phyloP scores from a whole-genome alignment of 148 eudicot species.

The Fagopyrum homotropicum region DNA sequence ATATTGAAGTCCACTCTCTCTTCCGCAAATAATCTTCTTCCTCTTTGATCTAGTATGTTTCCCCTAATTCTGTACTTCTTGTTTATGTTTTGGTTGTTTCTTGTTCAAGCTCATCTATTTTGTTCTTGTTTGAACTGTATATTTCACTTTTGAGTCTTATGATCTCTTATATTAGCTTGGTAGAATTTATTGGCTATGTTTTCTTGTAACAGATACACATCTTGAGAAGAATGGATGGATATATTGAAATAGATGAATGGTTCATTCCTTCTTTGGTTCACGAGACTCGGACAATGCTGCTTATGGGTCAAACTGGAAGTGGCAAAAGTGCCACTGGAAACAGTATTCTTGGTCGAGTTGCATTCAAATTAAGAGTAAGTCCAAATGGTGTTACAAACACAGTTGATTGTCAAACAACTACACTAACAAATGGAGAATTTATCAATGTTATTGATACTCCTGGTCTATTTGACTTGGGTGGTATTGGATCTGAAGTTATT shows the following conservation, averaged over 20 bases:
- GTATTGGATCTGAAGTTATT: slow-evolving; percentile 39
- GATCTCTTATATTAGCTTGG: neutral
- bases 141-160: too few species aligned
- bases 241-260: slow-evolving; percentile 43
- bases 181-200: neutral
- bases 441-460: slow-evolving; percentile 82
- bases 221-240: slow-evolving; percentile 53
- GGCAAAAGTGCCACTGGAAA: slow-evolving; percentile 90
- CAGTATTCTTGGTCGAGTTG: slow-evolving; percentile 51
- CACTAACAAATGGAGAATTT: slow-evolving; percentile 47
- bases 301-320: slow-evolving; percentile 73
- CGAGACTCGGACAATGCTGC: slow-evolving; percentile 46
- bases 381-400: slow-evolving; percentile 62
- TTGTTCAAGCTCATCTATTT: too few species aligned
- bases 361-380: slow-evolving; percentile 48
- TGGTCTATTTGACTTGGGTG: slow-evolving; percentile 21
- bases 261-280: slow-evolving; percentile 38
- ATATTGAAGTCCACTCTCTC: too few species aligned
- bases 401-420: slow-evolving; percentile 55
- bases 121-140: too few species aligned
- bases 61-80: too few species aligned
- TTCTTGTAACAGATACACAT: neutral
- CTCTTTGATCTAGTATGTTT: too few species aligned
- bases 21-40: too few species aligned
- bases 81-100: too few species aligned